A percentile compares a stretch with the other conserved stretches of the same genome.
Evolutionary conservation across 495 filamentous ascomycete species (phyloP).

Genomic region (Evernia prunastri): DNA sequence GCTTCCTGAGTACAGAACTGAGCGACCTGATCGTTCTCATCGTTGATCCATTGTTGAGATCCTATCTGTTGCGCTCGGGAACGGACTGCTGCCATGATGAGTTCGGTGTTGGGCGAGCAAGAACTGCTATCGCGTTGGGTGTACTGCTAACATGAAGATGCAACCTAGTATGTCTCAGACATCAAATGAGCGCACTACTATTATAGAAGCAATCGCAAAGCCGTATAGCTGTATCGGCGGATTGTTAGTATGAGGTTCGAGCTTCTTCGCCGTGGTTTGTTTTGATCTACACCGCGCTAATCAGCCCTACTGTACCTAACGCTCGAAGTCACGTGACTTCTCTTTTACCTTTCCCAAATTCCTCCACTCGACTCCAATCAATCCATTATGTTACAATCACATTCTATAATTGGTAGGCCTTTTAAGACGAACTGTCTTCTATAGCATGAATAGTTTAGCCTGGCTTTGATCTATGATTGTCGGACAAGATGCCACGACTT

Average conservation of each 20-base stretch:
- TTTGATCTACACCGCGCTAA: slow-evolving; percentile 20
- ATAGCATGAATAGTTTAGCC: neutral
- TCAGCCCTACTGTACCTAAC: too few relatives aligned
- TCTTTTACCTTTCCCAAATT: neutral
- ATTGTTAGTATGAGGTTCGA: slow-evolving; percentile 5
- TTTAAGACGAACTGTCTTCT: neutral
- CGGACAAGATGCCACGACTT: neutral
- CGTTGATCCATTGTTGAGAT: slow-evolving; percentile 60
- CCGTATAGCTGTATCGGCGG: neutral
- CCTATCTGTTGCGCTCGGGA: slow-evolving; percentile 52
- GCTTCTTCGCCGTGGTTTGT: slow-evolving; percentile 10
- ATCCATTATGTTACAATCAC: neutral
- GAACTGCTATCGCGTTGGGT: neutral
- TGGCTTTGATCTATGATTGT: neutral
- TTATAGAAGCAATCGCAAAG: slow-evolving; percentile 2
- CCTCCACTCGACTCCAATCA: too few relatives aligned
- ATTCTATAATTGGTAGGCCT: neutral
- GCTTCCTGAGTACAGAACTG: slow-evolving; percentile 63
- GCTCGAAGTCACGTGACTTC: slow-evolving; percentile 12
- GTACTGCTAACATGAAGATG: neutral
- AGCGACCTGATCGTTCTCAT: slow-evolving; percentile 58
- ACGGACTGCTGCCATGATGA: slow-evolving; percentile 41
- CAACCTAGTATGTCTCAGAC: neutral
- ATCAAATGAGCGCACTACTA: neutral
- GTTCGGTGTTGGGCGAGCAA: neutral